Evolutionary conservation across 495 filamentous ascomycete species (phyloP).

Genomic region (Melanomma pulvis-pyrius): DNA sequence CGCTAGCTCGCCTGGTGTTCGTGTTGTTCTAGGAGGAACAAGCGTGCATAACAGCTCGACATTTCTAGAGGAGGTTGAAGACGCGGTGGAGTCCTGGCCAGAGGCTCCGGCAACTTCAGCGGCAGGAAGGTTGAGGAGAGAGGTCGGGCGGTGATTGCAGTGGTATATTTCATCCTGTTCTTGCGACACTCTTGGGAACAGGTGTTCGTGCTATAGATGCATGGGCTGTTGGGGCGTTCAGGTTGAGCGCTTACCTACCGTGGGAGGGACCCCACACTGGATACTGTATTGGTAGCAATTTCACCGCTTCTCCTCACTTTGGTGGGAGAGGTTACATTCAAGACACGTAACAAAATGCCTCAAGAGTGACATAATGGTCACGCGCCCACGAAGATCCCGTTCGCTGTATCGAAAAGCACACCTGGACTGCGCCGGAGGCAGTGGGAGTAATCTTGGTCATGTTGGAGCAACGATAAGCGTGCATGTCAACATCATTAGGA

Average conservation of each 20-base stretch:
- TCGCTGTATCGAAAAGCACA: slow-evolving; percentile 10
- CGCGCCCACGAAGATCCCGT: background rate
- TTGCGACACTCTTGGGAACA: background rate
- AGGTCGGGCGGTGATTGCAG: slow-evolving; percentile 53
- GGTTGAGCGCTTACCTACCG: too few relatives aligned
- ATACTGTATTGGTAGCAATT: background rate
- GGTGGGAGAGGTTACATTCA: background rate
- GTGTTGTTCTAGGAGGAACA: slow-evolving; percentile 86
- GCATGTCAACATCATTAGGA: slow-evolving; percentile 3
- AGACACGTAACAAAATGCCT: slow-evolving; percentile 1
- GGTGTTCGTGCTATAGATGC: slow-evolving; percentile 2
- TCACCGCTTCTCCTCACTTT: background rate
- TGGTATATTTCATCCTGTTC: background rate
- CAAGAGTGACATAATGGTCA: slow-evolving; percentile 1
- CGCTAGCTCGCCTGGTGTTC: slow-evolving; percentile 81
- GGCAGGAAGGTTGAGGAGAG: slow-evolving; percentile 71
- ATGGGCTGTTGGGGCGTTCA: background rate
- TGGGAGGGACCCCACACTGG: background rate
- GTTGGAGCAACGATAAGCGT: background rate
- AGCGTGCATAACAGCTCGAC: slow-evolving; percentile 80
- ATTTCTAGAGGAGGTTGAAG: slow-evolving; percentile 68
- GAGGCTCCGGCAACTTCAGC: slow-evolving; percentile 68
- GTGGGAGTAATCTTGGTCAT: background rate
- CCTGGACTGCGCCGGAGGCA: background rate
- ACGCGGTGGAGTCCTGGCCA: slow-evolving; percentile 66